These are phyloP conservation scores for Euphorbia tirucalli DNA, from an alignment of 345 rosid species.

Conservation along the genomic window DNA sequence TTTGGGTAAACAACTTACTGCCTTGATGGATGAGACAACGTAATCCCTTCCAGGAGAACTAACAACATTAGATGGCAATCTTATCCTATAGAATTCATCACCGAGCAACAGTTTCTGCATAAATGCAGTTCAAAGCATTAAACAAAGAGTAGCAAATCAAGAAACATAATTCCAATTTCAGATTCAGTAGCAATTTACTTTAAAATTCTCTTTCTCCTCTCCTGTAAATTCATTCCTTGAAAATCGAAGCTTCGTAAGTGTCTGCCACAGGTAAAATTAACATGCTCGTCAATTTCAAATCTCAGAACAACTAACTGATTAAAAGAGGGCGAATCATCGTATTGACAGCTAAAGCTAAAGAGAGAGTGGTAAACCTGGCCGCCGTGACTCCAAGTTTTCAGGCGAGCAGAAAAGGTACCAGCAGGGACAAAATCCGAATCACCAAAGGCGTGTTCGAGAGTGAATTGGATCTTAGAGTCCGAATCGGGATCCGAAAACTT, in stretches of 20 bases:
- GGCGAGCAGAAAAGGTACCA: conserved; percentile 91
- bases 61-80: conserved; percentile 83
- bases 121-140: background rate
- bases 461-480: conserved; percentile 90
- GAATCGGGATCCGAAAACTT: conserved; percentile 73
- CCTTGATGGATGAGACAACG: conserved; percentile 77
- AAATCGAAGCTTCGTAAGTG: conserved; percentile 86
- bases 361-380: conserved; percentile 53
- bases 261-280: conserved; percentile 32
- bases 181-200: conserved; percentile 38
- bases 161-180: background rate
- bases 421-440: conserved; percentile 79
- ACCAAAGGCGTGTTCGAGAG: conserved; percentile 89
- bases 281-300: background rate
- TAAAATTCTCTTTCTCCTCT: conserved; percentile 67
- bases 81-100: conserved; percentile 86
- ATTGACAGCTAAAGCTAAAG: background rate
- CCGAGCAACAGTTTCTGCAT: conserved; percentile 66
- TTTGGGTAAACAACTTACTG: conserved; percentile 47
- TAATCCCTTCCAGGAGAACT: conserved; percentile 71
- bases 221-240: conserved; percentile 59
- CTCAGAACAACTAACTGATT: background rate
- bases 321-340: background rate
- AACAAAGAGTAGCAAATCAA: background rate
- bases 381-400: conserved; percentile 79